Conservation (phyloP, 345 rosid genomes). For the Carallia pectinifolia region DNA sequence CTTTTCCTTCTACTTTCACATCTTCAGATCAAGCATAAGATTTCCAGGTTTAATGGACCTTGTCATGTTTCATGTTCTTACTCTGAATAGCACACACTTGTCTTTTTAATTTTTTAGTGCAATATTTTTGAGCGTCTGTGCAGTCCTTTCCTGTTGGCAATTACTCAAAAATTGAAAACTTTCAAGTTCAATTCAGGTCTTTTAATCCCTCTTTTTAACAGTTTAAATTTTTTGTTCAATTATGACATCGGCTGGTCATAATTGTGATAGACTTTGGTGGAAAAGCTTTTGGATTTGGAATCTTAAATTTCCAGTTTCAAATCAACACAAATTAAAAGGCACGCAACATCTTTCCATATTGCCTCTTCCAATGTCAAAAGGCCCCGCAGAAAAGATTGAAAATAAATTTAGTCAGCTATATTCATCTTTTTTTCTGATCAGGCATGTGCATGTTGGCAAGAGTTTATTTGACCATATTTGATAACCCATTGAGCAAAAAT, state of each 20-base stretch:
- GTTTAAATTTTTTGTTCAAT: no score
- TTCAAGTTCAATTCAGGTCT: no score
- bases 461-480: not conserved
- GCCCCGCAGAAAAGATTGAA: not conserved
- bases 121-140: no score
- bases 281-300: no score
- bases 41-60: not conserved
- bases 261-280: no score
- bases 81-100: not conserved
- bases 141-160: no score
- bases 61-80: not conserved
- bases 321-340: not conserved
- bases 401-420: not conserved
- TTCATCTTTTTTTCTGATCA: not conserved
- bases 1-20: not conserved
- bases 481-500: no score
- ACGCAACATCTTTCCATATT: not conserved
- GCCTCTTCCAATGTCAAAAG: slow-evolving; percentile 1
- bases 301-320: not conserved
- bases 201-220: not conserved
- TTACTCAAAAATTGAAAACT: no score
- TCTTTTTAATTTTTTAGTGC: no score
- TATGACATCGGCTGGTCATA: no score
- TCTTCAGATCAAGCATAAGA: not conserved
- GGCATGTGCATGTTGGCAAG: not conserved